Conservation (phyloP, 192 early-diverging fungal genomes). For the Rhizophagus prolifer region DNA sequence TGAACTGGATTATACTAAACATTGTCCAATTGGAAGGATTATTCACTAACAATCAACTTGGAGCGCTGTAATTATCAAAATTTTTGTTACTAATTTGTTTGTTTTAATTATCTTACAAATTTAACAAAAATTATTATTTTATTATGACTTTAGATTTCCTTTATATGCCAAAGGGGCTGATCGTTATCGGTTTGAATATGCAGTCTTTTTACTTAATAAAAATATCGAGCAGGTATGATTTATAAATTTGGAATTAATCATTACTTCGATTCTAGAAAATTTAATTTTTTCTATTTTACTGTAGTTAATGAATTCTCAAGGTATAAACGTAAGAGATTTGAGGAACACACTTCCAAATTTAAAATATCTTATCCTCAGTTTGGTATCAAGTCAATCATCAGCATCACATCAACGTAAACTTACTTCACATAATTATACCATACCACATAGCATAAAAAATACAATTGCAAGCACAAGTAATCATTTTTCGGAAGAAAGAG, state of each 20-base stretch:
- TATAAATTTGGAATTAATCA: not conserved
- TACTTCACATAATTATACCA: slow-evolving; percentile 17
- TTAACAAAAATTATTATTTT: not conserved
- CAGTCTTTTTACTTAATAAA: slow-evolving; percentile 83
- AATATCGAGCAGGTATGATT: slow-evolving; percentile 75
- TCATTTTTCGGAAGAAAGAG: not conserved
- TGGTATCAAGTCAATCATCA: slow-evolving; percentile 29
- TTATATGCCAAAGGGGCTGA: slow-evolving; percentile 69
- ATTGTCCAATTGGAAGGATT: slow-evolving; percentile 13
- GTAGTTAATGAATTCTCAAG: slow-evolving; percentile 69
- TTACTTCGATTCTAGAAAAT: not conserved
- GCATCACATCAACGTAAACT: slow-evolving; percentile 15
- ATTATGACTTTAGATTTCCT: slow-evolving; percentile 61
- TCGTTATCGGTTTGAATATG: slow-evolving; percentile 73
- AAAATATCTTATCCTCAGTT: slow-evolving; percentile 57
- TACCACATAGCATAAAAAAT: not conserved
- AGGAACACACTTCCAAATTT: slow-evolving; percentile 74
- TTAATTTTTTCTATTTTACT: slow-evolving; percentile 1
- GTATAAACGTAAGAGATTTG: slow-evolving; percentile 63
- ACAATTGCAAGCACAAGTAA: not conserved
- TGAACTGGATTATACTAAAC: slow-evolving; percentile 11
- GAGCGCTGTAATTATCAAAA: slow-evolving; percentile 31
- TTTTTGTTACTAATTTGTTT: slow-evolving; percentile 6
- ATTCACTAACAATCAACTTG: slow-evolving; percentile 31
- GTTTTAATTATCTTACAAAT: not conserved